Evolutionary conservation across 768 basidiomycete genomes (phyloP).

Genomic region (Hypholoma sublateritium): DNA sequence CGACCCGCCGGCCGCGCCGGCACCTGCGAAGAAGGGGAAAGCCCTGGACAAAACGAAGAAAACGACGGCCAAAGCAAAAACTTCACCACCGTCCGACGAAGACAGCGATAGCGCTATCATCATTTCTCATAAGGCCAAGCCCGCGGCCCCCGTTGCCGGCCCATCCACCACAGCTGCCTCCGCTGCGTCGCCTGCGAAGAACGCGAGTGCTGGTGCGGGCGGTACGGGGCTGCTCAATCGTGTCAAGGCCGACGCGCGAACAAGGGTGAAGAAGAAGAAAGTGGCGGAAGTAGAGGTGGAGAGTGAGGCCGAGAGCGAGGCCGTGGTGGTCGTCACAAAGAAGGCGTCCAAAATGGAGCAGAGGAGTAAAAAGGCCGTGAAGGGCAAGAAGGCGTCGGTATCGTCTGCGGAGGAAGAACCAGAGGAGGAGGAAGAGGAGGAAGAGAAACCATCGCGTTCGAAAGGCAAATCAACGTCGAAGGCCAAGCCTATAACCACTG

Average conservation of each 20-base stretch:
- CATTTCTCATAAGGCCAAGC: not conserved
- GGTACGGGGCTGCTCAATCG: slow-evolving; percentile 18
- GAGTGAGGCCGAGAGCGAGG: slow-evolving; percentile 14
- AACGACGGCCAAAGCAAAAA: not conserved
- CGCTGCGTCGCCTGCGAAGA: too few relatives aligned
- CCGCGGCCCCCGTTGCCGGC: not conserved
- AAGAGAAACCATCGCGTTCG: not conserved
- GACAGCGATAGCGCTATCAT: not conserved
- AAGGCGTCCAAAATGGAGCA: slow-evolving; percentile 1
- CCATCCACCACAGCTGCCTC: not conserved
- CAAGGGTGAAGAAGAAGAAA: slow-evolving; percentile 22
- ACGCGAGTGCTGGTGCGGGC: too few relatives aligned
- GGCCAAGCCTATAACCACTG: slow-evolving; percentile 3
- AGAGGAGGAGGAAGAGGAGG: slow-evolving; percentile 11
- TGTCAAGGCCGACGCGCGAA: slow-evolving; percentile 25
- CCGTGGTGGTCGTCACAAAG: slow-evolving; percentile 12
- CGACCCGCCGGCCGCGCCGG: not conserved
- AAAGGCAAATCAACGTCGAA: slow-evolving; percentile 3
- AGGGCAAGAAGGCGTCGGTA: slow-evolving; percentile 4
- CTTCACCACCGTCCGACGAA: not conserved
- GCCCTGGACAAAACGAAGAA: slow-evolving; percentile 1
- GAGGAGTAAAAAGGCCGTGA: not conserved
- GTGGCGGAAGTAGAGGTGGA: slow-evolving; percentile 11
- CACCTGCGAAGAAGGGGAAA: slow-evolving; percentile 4
- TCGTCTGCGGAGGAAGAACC: slow-evolving; percentile 1